phyloP scores from a whole-genome alignment of 2,329 filamentous ascomycete genomes.

The Calonectria leucothoes region DNA sequence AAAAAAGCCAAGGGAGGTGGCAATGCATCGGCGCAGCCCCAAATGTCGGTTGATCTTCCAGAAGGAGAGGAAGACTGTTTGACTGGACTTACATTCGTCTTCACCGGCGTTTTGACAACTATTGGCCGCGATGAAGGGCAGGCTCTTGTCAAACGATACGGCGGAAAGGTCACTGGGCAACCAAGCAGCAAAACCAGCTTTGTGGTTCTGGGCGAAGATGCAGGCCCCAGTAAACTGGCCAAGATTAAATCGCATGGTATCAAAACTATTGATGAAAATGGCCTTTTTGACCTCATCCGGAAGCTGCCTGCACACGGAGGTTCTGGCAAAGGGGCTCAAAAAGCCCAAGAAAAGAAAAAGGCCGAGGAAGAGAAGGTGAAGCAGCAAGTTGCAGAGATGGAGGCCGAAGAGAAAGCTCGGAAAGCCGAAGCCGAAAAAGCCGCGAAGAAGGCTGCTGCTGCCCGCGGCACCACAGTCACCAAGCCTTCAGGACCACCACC shows the following conservation, averaged over 20 bases:
- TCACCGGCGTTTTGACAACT: conserved; percentile 86
- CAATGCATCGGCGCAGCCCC: conserved; percentile 70
- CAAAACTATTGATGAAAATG: conserved; percentile 95
- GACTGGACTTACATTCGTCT: conserved; percentile 90
- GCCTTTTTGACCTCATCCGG: conserved; percentile 87
- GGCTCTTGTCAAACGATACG: conserved; percentile 89
- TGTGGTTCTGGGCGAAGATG: conserved; percentile 90
- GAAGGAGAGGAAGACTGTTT: conserved; percentile 90
- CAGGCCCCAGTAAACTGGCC: conserved; percentile 90
- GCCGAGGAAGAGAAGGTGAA: conserved; percentile 86
- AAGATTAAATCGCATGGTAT: conserved; percentile 85
- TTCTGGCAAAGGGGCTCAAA: conserved; percentile 86
- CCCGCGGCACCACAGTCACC: conserved; percentile 36
- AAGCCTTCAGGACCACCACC: conserved; percentile 60
- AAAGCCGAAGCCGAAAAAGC: conserved; percentile 64
- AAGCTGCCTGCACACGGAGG: conserved; percentile 87
- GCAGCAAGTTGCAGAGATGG: conserved; percentile 85
- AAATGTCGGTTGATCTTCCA: conserved; percentile 78
- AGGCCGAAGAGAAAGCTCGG: conserved; percentile 77
- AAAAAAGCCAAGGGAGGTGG: conserved; percentile 70
- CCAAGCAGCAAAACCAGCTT: conserved; percentile 96
- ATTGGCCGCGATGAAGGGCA: conserved; percentile 88
- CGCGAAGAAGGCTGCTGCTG: conserved; percentile 54
- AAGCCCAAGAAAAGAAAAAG: conserved; percentile 85
- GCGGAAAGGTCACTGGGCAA: conserved; percentile 86